Evolutionary conservation across 306 rosid genomes (phyloP), one percentile per base, ranked within the genome.

Genomic region (Dalbergia cochinchinensis): DNA sequence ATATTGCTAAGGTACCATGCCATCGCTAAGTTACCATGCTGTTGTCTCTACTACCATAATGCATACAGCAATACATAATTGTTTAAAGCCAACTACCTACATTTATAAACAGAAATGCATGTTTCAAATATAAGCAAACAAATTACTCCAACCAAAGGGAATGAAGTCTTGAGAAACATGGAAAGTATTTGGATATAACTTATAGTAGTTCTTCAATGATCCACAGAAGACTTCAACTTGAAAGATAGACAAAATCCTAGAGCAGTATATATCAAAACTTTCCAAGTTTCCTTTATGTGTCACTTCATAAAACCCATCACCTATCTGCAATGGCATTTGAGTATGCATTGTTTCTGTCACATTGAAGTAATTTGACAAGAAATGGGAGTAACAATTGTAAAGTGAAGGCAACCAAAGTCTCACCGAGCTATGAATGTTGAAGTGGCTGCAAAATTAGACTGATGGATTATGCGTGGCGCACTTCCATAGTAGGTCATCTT

Each of bases 401-500:
- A 5, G 42, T 35, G 59, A 73, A 37, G 26, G 45, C 62, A 74
- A 66, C 33, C 59, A 54, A 78, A 84, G 42, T 48, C 92, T 84
- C 47, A 94, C 98, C 98, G 96, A 80, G 98, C 98, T 75, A 94
- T 87, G 78, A 94, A 94, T n/a, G 97, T 85, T 55, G 94, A 90
- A 80, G 98, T 94, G 35, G 98, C 97, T 22, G 94, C 94, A 82
- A 94, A 89, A 79, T 94, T 91, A 44, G 97, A 92, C 71, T 92
- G 98, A 80, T 94, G 98, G 80, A 94, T 90, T 55, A 94, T 65
- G 9, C 97, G 94, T 0, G 98, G 98, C 60, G 98, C 91, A 72
- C 94, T 85, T 74, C 86, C 97, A 81, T 94, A 94, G 72, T 94
- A 94, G 16, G 98, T 87, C 97, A 92, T 87, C 80, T 85, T 94